A percentile compares a stretch with the other conserved stretches of the same genome.
Evolutionary conservation across 345 rosid genomes (phyloP).

Genomic region (Sisymbrium altissimum): DNA sequence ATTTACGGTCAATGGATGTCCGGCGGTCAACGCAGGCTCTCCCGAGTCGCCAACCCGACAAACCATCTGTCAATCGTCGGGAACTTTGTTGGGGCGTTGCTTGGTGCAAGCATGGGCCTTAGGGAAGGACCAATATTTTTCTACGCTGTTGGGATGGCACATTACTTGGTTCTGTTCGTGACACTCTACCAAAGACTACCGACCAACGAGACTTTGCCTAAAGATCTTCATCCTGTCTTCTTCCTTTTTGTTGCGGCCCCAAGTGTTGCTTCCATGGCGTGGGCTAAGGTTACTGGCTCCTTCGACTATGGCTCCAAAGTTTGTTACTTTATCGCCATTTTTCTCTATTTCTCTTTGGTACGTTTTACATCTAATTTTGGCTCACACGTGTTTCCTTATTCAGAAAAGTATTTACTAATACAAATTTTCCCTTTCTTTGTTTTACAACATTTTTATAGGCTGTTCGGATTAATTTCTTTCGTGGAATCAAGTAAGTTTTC

Average conservation of each 20-base stretch:
- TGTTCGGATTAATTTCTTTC: constrained; percentile 64
- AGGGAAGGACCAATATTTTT: constrained; percentile 85
- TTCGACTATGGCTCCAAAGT: constrained; percentile 66
- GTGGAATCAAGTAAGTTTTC: constrained; percentile 60
- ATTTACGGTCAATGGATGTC: constrained; percentile 96
- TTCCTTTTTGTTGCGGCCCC: constrained; percentile 88
- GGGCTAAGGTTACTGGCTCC: constrained; percentile 75
- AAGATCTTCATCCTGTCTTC: constrained; percentile 86
- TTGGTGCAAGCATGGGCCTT: constrained; percentile 79
- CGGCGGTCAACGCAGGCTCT: constrained; percentile 76
- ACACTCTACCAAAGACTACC: constrained; percentile 88
- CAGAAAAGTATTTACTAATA: neutral
- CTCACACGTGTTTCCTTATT: neutral
- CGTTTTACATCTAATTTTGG: constrained; percentile 10
- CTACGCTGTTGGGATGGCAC: constrained; percentile 76
- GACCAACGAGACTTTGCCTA: constrained; percentile 71
- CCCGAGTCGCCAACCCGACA: constrained; percentile 80
- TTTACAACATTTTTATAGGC: constrained; percentile 34
- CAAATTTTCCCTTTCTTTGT: neutral
- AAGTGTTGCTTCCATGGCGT: constrained; percentile 85
- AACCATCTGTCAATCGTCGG: constrained; percentile 80
- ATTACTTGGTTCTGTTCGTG: constrained; percentile 70
- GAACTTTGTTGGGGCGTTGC: constrained; percentile 78
- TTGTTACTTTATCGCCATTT: constrained; percentile 73
- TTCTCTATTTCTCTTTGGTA: constrained; percentile 74